Base-by-base conservation (phyloP, 2,329 filamentous ascomycete genomes). In the Phialophora chinensis region DNA sequence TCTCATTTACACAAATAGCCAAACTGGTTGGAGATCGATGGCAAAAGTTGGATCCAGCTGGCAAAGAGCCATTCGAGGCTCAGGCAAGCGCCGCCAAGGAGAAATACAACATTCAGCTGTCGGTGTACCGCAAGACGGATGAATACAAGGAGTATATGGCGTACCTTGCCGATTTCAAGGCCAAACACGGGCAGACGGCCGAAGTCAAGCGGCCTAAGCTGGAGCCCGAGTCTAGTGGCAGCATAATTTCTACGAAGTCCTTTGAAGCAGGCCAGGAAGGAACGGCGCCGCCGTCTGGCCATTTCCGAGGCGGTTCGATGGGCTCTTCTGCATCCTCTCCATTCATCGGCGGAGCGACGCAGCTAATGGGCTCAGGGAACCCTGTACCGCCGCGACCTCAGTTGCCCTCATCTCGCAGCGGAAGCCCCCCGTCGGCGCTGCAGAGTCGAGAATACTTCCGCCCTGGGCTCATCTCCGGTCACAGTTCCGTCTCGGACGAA, bases 1-100 rank as follows among this genome's bases (percentile, higher is more conserved):
- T 94, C 4, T 90, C 89, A 0, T 95, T 95, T 73, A 93, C 91
- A 1, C 91, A 93, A 73, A 93, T 94, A 69, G 91, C 91, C 11
- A 93, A 93, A 74, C 80, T 92, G 0, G 91, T 93, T 0, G 91
- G 91, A 6, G 91, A 94, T 74, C 87, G 90, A 74, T 94, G 91
- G 91, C 91, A 94, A 75, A 88, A 87, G 60, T 79, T 94, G 8
- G 82, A 86, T 1, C 82, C 87, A 0, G 78, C 81, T 0, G 88
- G 91, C 71, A 91, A 91, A 73, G 91, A 92, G 74, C 83, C 85
- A 0, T 94, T 86, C 72, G 91, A 94, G 76, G 85, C 84, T 47
- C 87, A 91, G 74, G 91, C 91, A 27, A 88, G 89, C 66, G 78
- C 84, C 17, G 89, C 89, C 29, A 94, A 94, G 77, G 90, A 93